phyloP scores from a whole-genome alignment of 495 filamentous ascomycete species.

The Penicillium daleae region DNA sequence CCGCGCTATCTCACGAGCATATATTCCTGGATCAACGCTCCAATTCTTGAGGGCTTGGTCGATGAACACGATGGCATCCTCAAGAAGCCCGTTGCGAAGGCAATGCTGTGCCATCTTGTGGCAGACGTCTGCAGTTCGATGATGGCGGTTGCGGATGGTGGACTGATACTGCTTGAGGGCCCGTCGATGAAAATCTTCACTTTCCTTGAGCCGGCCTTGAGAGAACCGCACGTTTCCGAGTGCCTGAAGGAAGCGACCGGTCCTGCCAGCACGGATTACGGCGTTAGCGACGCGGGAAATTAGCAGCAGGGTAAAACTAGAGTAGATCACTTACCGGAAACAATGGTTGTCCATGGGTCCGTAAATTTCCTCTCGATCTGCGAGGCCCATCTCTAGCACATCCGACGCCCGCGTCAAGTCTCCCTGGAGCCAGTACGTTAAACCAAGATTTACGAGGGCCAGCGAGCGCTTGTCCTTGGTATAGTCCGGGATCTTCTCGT shows the following conservation, averaged over 20 bases:
- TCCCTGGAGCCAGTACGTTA: neutral
- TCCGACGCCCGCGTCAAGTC: neutral
- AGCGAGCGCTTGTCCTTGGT: neutral
- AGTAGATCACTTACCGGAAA: too few species aligned
- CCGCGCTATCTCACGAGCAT: conserved; percentile 7
- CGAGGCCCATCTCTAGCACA: neutral
- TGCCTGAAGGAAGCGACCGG: neutral
- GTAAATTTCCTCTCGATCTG: too few species aligned
- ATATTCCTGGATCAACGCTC: conserved; percentile 5
- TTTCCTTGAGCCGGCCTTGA: neutral
- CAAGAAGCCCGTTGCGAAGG: conserved; percentile 8
- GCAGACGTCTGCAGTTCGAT: conserved; percentile 10
- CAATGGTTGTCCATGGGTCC: too few species aligned
- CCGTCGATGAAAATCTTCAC: conserved; percentile 4
- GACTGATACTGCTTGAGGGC: conserved; percentile 7
- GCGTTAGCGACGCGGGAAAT: neutral
- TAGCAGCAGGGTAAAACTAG: too few species aligned
- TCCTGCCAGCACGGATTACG: neutral
- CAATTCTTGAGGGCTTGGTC: conserved; percentile 9
- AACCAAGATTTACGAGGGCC: neutral
- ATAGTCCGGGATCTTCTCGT: neutral
- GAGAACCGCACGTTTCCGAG: neutral
- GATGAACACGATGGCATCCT: conserved; percentile 8
- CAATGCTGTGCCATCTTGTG: conserved; percentile 8
- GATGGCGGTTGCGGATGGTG: conserved; percentile 9